A percentile compares a stretch with the other conserved stretches of the same genome.
phyloP scores from a whole-genome alignment of 805 yeast species.

The Kregervanrija pseudodelftensis region DNA sequence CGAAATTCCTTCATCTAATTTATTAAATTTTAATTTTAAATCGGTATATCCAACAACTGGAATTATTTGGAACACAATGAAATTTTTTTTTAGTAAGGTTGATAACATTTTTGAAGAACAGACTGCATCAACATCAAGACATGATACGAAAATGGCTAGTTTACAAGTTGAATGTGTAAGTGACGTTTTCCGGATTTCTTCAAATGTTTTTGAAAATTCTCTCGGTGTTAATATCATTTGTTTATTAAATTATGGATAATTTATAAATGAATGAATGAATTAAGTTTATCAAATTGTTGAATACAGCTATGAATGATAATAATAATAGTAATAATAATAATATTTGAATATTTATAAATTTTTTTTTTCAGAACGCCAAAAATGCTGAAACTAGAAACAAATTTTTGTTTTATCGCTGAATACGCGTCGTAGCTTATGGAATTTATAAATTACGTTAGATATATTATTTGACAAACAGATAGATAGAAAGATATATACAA shows the following conservation, averaged over 20 bases:
- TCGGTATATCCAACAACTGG: slow-evolving; percentile 93
- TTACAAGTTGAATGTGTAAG: slow-evolving; percentile 90
- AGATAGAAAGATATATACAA: background rate
- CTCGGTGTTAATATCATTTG: slow-evolving; percentile 70
- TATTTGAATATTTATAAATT: background rate
- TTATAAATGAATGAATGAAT: no score
- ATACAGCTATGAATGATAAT: background rate
- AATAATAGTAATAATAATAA: background rate
- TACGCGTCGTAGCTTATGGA: no score
- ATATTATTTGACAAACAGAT: no score
- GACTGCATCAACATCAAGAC: slow-evolving; percentile 84
- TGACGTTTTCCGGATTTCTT: slow-evolving; percentile 61
- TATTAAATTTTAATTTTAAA: slow-evolving; percentile 51
- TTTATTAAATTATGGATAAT: background rate
- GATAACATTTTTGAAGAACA: slow-evolving; percentile 81
- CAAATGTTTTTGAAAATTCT: slow-evolving; percentile 61
- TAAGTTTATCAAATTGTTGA: no score
- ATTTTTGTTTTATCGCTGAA: no score
- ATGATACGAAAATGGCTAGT: slow-evolving; percentile 79
- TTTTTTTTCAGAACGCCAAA: background rate
- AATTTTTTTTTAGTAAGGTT: slow-evolving; percentile 63
- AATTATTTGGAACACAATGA: slow-evolving; percentile 79
- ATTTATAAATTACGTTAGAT: no score
- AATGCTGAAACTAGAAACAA: no score
- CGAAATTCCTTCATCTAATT: slow-evolving; percentile 65